phyloP scores from a whole-genome alignment of 2,329 filamentous ascomycete species.

The Talaromyces sp. region DNA sequence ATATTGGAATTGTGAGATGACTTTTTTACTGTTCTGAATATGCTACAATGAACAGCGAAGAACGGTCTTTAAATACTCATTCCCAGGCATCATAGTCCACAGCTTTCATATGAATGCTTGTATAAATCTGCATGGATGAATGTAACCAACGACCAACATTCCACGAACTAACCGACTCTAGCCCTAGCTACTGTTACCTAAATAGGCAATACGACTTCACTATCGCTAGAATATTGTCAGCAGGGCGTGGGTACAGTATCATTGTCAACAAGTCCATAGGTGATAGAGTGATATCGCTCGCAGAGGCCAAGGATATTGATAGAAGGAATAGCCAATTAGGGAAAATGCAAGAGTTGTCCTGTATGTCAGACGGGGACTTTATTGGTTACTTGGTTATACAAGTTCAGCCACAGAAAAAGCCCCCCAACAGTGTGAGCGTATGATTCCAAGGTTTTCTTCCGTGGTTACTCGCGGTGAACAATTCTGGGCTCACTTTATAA shows the following conservation, averaged over 20 bases:
- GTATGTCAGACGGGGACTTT: background rate
- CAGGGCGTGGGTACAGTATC: background rate
- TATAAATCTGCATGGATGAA: background rate
- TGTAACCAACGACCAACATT: background rate
- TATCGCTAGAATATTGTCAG: background rate
- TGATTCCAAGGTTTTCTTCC: background rate
- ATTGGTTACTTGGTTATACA: background rate
- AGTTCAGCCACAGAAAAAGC: background rate
- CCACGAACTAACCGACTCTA: background rate
- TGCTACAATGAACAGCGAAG: background rate
- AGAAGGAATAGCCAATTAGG: background rate
- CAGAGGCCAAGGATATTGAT: background rate
- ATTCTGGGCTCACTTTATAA: background rate
- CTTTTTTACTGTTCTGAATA: no score
- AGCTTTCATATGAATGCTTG: background rate
- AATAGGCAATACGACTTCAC: constrained; percentile 1
- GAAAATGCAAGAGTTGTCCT: background rate
- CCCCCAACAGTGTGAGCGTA: background rate
- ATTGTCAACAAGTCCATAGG: background rate
- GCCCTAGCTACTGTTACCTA: background rate
- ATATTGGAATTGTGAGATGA: background rate
- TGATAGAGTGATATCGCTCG: constrained; percentile 7
- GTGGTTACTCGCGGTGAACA: background rate
- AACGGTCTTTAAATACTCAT: background rate
- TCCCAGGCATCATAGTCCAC: background rate